Evolutionary conservation across 805 yeast species (phyloP).

Genomic region (Candida ipomoeae): DNA sequence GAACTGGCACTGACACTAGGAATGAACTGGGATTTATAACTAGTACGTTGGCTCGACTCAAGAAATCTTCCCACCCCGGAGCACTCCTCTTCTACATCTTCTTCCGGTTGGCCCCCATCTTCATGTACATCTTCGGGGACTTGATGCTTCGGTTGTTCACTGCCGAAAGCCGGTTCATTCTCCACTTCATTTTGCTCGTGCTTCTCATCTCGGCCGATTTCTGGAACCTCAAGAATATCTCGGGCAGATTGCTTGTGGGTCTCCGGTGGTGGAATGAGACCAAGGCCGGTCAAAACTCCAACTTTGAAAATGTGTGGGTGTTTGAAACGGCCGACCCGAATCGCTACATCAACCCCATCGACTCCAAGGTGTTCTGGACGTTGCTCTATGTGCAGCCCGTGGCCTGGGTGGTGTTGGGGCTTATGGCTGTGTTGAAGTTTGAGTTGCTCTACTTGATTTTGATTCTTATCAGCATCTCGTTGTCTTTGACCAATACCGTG

Average conservation of each 20-base stretch:
- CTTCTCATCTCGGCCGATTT: conserved; percentile 83
- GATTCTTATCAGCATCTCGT: conserved; percentile 61
- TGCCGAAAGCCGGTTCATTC: conserved; percentile 44
- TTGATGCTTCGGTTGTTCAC: conserved; percentile 49
- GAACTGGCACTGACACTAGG: too few relatives aligned
- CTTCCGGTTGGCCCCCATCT: conserved; percentile 59
- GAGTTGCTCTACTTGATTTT: conserved; percentile 64
- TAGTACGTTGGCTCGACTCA: conserved; percentile 24
- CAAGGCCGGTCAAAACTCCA: conserved; percentile 34
- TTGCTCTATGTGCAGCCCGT: conserved; percentile 72
- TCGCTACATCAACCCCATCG: conserved; percentile 80
- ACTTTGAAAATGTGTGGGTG: conserved; percentile 70
- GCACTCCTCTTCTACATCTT: conserved; percentile 63
- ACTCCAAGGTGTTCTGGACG: conserved; percentile 84
- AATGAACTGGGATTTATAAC: background rate
- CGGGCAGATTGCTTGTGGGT: conserved; percentile 88
- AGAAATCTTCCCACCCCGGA: conserved; percentile 79
- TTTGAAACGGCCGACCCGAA: conserved; percentile 79
- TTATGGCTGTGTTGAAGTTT: conserved; percentile 74
- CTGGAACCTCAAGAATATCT: conserved; percentile 87
- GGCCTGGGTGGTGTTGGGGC: conserved; percentile 68
- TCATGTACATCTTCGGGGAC: conserved; percentile 67
- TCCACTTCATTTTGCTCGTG: conserved; percentile 75
- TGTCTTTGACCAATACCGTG: conserved; percentile 77
- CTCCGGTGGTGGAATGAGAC: conserved; percentile 95